Base-by-base conservation (phyloP, 78 protist species). In the Pelomyxa schiedti region DNA sequence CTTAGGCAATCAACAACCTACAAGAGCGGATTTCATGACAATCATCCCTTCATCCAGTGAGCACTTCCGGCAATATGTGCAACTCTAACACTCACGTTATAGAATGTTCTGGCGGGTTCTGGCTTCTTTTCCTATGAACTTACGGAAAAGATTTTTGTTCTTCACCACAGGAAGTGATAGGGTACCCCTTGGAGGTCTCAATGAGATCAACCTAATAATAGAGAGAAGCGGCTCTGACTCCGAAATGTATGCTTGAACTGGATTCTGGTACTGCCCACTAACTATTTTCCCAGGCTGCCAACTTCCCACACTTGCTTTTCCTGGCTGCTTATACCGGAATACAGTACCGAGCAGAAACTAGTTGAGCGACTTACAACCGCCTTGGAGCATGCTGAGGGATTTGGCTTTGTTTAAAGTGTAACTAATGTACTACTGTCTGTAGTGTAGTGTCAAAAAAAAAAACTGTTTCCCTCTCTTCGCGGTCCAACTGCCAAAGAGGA, bases 301-400 rank as follows among this genome's bases (percentile, higher is more conserved):
- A 87, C 97, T 0, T 86, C 98, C 22, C 98, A 95, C 74, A 97
- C 99, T 6, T 97, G 99, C 91, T 97, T 96, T 89, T 94, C 94
- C 74, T 88, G 87, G 29, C 83, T 97, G 26, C 80, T 97, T 71
- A 82, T 97, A 38, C 97, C 98, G 41, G 92, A 88, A 58, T 95
- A 92, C 80, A 32, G 80, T 6, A 63, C 84, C 22, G 38, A 47
- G 66, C 95, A 93, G 32, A 94, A 87, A 65, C 76, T 96, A 39
- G 3, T 40, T 24, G 70, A 66, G 43, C 76, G 68, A 35, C 76
- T 96, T 37, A 47, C 88, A 1, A 82, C 43, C 47, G 99, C 99
- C 35, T 43, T 96, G 30, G 22, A 53, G 26, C 88, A 95, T 69
- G 42, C 83, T 22, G 92, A 91, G 63, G 99, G 99, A 32, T 96